Evolutionary conservation across 2,329 filamentous ascomycete genomes (phyloP), one percentile per base, ranked within the genome.

Genomic region (Scortechinia acanthostroma): DNA sequence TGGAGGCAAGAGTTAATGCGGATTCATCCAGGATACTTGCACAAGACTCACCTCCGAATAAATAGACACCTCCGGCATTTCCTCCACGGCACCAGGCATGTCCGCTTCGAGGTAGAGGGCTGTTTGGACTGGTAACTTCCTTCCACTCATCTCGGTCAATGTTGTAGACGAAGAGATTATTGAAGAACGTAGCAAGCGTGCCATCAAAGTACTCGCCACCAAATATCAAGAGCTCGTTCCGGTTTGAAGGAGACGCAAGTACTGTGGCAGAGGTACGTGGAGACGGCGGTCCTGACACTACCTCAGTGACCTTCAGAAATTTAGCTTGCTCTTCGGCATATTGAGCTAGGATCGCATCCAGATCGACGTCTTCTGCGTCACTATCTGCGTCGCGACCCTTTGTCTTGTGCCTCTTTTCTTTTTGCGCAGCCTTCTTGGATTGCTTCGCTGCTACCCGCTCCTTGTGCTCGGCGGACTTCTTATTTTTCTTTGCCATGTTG

Each of bases 201-300:
- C 93, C 93, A 65, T 97, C 95, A 68, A 89, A 97, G 59, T 91
- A 94, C 69, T 98, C 93, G 52, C 93, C 93, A 15, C 91, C 93
- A 62, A 94, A 98, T 3, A 97, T 69, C 52, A 97, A 82, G 46
- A 98, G 68, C 60, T 94, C 90, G 63, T 93, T 94, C 55, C 77
- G 79, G 65, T 94, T 91, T 22, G 84, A 79, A 1, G 93, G 93
- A 30, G 86, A 91, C 17, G 88, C 89, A 52, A 96, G 75, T 48
- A 98, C 69, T 0, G 88, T 89, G 4, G 88, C 79, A 4, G 90
- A 91, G 19, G 86, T 80, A 44, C 93, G 80, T 19, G 90, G 78
- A 45, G 80, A 79, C 1, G 93, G 93, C 16, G 91, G 86, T 2
- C 70, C 77, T 20, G 75, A 77, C 20, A 83, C 70, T 2, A 78